phyloP scores from a whole-genome alignment of 2,329 filamentous ascomycete genomes.

The Neurospora sp. region DNA sequence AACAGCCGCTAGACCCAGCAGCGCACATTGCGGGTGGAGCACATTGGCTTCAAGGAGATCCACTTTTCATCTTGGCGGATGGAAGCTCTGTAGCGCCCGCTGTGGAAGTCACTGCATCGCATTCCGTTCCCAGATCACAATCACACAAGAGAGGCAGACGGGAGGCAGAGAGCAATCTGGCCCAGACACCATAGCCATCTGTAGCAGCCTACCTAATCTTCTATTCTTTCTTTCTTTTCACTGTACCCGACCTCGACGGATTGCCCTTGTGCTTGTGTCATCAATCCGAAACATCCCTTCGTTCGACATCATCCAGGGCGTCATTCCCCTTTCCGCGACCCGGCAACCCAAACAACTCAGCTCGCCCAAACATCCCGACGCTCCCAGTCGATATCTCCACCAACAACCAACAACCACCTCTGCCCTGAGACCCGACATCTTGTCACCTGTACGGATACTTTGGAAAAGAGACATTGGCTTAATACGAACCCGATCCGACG shows the following conservation, averaged over 20 bases:
- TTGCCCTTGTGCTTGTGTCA: background rate
- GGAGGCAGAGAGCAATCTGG: background rate
- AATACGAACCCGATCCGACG: background rate
- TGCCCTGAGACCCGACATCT: background rate
- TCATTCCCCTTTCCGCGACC: background rate
- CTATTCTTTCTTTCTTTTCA: background rate
- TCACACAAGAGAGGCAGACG: background rate
- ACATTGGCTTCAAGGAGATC: background rate
- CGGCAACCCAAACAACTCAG: background rate
- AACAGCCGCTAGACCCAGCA: background rate
- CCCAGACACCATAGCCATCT: background rate
- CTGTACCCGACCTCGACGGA: background rate
- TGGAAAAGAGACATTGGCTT: background rate
- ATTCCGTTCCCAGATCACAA: constrained; percentile 4
- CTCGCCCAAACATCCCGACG: background rate
- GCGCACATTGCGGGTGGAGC: background rate
- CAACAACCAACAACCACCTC: background rate
- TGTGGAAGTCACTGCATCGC: constrained; percentile 3
- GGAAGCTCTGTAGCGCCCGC: background rate
- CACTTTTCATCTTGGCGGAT: background rate
- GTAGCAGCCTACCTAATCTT: background rate
- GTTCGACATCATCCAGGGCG: background rate
- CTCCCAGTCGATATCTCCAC: background rate
- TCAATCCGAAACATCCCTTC: background rate
- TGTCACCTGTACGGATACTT: background rate